Evolutionary conservation across 495 filamentous ascomycete species (phyloP), one percentile per base, ranked within the genome.

Genomic region (Aspergillus panamensis): DNA sequence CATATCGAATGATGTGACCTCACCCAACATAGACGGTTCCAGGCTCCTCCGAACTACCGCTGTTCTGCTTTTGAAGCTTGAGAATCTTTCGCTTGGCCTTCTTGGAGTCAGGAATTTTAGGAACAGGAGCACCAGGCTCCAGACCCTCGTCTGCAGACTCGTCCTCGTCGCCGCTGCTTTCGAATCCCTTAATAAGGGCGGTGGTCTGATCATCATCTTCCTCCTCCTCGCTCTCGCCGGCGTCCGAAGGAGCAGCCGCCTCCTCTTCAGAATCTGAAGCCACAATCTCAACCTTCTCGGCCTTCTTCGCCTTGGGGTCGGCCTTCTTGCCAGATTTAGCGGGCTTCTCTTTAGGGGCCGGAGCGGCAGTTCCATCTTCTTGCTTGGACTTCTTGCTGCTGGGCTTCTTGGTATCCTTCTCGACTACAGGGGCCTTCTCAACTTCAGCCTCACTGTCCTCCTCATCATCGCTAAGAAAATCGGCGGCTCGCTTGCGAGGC

Each of bases 1-100:
- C 5, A 40, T 31, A 39, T 3, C 42, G 8, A 6, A 30, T n/a
- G 33, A 8, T 25, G 10, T 3, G 52, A 25, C 66, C 77, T 68
- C 62, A 84, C 82, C 82, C 92, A 64, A 98, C 77, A 72, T 96
- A 97, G 64, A 97, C 79, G 39, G 93, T 85, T 25, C 92, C 91
- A 1, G 87, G 87, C 45, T 82, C 84, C 29, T 78, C 78, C 6
- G 66, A 58, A 19, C 63, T 60, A 13, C 66, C 69, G 52, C 70
- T 71, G 29, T 57, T 44, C 29, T 63, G 61, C 58, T 78, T 78
- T 50, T 73, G 73, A 59, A 79, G 73, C 68, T 82, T 82, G 53
- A 79, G 72, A 48, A 79, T 76, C 60, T 82, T 77, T 55, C 80
- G 73, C 71, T 86, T 81, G n/a, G 83, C 73, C 61, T 86, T 81